Evolutionary conservation across 805 yeast species (phyloP).

Genomic region (Kockiozyma suomiensis): DNA sequence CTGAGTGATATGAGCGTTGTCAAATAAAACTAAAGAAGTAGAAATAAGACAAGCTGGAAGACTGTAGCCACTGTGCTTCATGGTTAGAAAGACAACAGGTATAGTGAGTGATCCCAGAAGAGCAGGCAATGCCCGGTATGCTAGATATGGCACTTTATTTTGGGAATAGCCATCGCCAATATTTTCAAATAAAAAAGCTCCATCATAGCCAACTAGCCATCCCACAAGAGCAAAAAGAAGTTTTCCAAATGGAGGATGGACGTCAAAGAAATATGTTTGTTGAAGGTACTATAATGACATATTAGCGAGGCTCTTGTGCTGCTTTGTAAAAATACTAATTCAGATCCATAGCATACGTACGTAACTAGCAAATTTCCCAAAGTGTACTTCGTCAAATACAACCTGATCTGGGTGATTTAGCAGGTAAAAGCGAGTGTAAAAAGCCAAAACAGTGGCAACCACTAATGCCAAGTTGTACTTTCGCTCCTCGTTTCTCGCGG

Average conservation of each 20-base stretch:
- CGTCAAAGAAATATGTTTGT: slow-evolving; percentile 90
- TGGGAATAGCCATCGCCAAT: slow-evolving; percentile 80
- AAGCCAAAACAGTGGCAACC: slow-evolving; percentile 66
- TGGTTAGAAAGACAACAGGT: slow-evolving; percentile 78
- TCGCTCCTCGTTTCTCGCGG: slow-evolving; percentile 10
- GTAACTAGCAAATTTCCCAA: slow-evolving; percentile 50
- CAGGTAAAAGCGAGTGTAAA: slow-evolving; percentile 72
- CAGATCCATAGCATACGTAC: slow-evolving; percentile 8
- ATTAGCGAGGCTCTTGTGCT: slow-evolving; percentile 36
- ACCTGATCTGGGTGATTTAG: slow-evolving; percentile 74
- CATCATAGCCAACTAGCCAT: slow-evolving; percentile 84
- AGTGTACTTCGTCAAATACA: slow-evolving; percentile 60
- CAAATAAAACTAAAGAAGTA: slow-evolving; percentile 73
- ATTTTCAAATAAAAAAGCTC: slow-evolving; percentile 86
- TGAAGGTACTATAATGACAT: slow-evolving; percentile 60
- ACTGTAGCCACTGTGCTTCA: slow-evolving; percentile 82
- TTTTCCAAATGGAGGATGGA: slow-evolving; percentile 98
- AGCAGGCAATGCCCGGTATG: slow-evolving; percentile 78
- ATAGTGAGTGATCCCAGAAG: slow-evolving; percentile 79
- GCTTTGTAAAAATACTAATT: not conserved
- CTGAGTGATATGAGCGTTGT: slow-evolving; percentile 88
- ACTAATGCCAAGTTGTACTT: slow-evolving; percentile 57
- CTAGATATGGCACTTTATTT: slow-evolving; percentile 84
- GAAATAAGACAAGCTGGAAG: slow-evolving; percentile 79
- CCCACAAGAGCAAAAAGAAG: slow-evolving; percentile 89